Conservation (phyloP, 2,329 filamentous ascomycete genomes). For the Aspergillus amoenus region DNA sequence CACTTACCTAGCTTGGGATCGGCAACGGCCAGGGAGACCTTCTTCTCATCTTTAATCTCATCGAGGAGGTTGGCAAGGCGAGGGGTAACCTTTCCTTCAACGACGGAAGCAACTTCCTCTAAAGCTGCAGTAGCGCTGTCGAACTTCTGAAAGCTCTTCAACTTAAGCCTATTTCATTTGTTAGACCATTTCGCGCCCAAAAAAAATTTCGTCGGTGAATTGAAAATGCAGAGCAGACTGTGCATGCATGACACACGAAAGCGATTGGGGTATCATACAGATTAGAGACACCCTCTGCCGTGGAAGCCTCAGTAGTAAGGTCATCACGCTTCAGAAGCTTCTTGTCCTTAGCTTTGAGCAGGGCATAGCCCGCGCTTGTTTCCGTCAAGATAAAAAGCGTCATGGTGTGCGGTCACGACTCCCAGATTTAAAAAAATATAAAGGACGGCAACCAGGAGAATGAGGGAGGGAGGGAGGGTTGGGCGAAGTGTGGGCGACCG, state of each 20-base stretch:
- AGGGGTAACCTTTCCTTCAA: conserved; percentile 92
- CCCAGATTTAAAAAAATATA: conserved; percentile 22
- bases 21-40: conserved; percentile 88
- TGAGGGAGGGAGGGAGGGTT: conserved; percentile 23
- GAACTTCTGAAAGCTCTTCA: conserved; percentile 98
- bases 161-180: conserved; percentile 66
- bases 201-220: conserved; percentile 22
- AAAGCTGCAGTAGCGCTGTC: conserved; percentile 87
- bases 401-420: conserved; percentile 56
- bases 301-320: conserved; percentile 70
- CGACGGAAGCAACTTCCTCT: conserved; percentile 83
- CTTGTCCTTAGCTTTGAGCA: conserved; percentile 98
- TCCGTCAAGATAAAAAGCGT: conserved; percentile 91
- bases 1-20: conserved; percentile 77
- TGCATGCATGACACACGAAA: not conserved
- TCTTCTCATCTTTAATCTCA: conserved; percentile 94
- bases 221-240: not conserved
- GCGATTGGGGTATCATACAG: conserved; percentile 60
- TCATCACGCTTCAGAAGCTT: conserved; percentile 91
- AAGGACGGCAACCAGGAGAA: conserved; percentile 18
- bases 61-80: conserved; percentile 80
- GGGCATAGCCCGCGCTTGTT: conserved; percentile 93
- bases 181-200: conserved; percentile 23
- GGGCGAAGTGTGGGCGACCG: conserved; percentile 28
- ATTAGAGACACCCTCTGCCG: conserved; percentile 80